These are phyloP conservation scores for Pichia cephalocereana DNA, from an alignment of 805 yeast species.

Conservation along the genomic window DNA sequence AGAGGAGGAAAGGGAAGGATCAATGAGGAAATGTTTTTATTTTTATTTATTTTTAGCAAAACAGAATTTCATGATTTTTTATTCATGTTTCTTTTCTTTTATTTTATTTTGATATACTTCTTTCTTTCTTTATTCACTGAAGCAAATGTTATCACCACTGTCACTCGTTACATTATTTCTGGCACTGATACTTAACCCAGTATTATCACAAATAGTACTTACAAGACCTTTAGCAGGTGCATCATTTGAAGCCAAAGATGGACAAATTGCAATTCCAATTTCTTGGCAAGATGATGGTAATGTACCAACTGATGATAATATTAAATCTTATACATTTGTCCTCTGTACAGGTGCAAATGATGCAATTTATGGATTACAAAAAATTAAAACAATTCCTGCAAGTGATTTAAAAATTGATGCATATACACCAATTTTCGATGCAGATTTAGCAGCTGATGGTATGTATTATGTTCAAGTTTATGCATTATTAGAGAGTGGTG, in stretches of 20 bases:
- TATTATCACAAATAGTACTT: slow-evolving; percentile 23
- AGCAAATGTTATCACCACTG: neutral
- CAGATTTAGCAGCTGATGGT: slow-evolving; percentile 51
- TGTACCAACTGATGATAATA: slow-evolving; percentile 36
- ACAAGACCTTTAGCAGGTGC: slow-evolving; percentile 33
- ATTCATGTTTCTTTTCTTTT: too few relatives aligned
- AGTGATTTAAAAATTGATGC: slow-evolving; percentile 23
- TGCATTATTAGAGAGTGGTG: slow-evolving; percentile 35
- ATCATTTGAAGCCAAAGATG: slow-evolving; percentile 31
- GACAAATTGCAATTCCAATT: slow-evolving; percentile 30
- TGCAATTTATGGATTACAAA: slow-evolving; percentile 33
- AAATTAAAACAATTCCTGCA: slow-evolving; percentile 25
- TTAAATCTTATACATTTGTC: slow-evolving; percentile 38
- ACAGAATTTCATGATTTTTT: too few relatives aligned
- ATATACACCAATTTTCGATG: slow-evolving; percentile 36
- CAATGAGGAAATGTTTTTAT: too few relatives aligned
- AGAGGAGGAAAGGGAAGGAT: too few relatives aligned
- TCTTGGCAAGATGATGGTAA: slow-evolving; percentile 51
- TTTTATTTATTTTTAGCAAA: too few relatives aligned
- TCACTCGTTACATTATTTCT: neutral
- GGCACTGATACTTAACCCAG: neutral
- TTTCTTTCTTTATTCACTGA: too few relatives aligned
- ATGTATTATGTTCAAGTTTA: slow-evolving; percentile 63
- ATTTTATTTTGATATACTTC: too few relatives aligned
- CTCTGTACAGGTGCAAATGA: slow-evolving; percentile 63